Percentiles rank a stretch among this genome's conserved stretches.
Conservation (phyloP, 148 eudicot genomes). For the Polygonum maritimum region DNA sequence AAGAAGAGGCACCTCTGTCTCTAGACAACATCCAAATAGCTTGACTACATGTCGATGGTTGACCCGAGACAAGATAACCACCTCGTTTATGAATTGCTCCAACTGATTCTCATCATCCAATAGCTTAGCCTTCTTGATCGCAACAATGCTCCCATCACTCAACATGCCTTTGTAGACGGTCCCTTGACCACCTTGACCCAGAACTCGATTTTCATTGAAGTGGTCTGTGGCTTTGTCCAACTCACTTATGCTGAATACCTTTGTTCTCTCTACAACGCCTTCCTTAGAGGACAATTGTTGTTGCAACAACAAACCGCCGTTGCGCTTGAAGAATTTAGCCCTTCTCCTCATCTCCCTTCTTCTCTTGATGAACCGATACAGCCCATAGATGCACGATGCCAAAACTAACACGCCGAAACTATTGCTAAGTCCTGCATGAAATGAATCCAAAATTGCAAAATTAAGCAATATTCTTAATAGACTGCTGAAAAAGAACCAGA, state of each 20-base stretch:
- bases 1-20: slow-evolving; percentile 1
- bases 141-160: not conserved
- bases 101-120: not conserved
- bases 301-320: not conserved
- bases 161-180: not conserved
- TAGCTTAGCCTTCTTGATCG: not conserved
- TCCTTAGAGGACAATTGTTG: not conserved
- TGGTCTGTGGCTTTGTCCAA: not conserved
- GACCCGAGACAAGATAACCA: not conserved
- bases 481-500: not conserved
- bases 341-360: not conserved
- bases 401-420: not conserved
- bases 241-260: not conserved
- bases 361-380: not conserved
- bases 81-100: not conserved
- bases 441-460: not conserved
- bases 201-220: not conserved
- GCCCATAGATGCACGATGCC: not conserved
- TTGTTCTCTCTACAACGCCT: not conserved
- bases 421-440: not conserved
- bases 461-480: not conserved
- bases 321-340: not conserved
- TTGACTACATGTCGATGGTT: not conserved
- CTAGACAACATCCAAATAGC: not conserved
- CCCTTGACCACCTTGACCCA: not conserved